Percentiles rank a stretch among this genome's conserved stretches.
Conservation (phyloP, 495 filamentous ascomycete species). For the Usnea hakonensis region DNA sequence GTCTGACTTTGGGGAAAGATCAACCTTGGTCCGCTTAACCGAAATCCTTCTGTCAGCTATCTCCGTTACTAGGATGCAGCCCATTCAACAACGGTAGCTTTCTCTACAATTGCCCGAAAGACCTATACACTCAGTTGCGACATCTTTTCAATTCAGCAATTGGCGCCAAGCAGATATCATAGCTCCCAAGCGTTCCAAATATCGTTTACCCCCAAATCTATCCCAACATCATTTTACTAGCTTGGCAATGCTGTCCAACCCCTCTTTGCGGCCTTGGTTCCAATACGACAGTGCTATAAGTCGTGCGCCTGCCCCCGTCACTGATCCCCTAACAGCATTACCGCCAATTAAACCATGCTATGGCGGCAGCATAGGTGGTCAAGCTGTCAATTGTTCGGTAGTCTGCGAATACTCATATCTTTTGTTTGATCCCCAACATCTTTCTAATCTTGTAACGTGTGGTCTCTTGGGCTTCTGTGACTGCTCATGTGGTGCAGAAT, state of each 20-base stretch:
- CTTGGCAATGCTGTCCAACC: background rate
- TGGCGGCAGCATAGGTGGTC: background rate
- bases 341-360: background rate
- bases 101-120: background rate
- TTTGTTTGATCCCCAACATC: background rate
- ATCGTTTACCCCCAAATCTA: background rate
- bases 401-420: background rate
- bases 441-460: background rate
- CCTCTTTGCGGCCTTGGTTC: background rate
- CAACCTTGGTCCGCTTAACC: background rate
- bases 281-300: background rate
- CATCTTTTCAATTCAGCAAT: background rate
- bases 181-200: background rate
- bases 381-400: background rate
- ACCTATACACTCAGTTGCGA: background rate
- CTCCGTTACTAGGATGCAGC: background rate
- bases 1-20: background rate
- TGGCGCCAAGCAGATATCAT: background rate
- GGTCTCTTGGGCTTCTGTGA: background rate
- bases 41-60: background rate
- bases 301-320: background rate
- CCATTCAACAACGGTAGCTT: background rate
- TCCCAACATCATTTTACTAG: background rate
- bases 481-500: background rate
- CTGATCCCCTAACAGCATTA: background rate